Conservation (phyloP, 2,329 filamentous ascomycete species). For the Pseudocercospora eumusae region DNA sequence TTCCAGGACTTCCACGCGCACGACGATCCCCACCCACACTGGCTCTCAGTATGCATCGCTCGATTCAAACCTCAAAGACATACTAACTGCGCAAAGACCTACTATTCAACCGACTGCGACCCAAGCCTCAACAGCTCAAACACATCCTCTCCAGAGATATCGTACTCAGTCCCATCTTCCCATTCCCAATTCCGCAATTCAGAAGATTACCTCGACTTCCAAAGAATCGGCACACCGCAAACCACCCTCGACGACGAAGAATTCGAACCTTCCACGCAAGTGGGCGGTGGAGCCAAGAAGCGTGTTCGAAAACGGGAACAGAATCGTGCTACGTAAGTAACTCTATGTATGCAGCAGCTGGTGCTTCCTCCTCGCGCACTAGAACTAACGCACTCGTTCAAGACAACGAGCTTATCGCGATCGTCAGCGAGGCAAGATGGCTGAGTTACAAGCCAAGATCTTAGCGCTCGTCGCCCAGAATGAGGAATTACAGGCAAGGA, state of each 20-base stretch:
- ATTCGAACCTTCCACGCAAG: not conserved
- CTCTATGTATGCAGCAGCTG: too few relatives aligned
- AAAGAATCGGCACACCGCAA: slow-evolving; percentile 12
- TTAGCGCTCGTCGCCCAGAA: slow-evolving; percentile 13
- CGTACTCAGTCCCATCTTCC: not conserved
- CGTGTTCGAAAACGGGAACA: slow-evolving; percentile 6
- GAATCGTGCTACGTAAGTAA: slow-evolving; percentile 9
- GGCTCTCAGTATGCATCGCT: not conserved
- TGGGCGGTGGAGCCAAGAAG: not conserved
- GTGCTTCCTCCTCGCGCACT: too few relatives aligned
- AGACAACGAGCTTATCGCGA: slow-evolving; percentile 17
- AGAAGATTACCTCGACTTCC: slow-evolving; percentile 16
- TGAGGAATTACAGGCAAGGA: slow-evolving; percentile 15
- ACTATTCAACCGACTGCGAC: not conserved
- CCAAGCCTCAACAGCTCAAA: not conserved
- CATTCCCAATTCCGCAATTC: slow-evolving; percentile 1
- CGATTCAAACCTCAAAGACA: not conserved
- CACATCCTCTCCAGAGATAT: not conserved
- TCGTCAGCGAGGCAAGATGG: slow-evolving; percentile 19
- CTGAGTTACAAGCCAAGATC: slow-evolving; percentile 14
- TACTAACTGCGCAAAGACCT: not conserved
- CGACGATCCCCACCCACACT: not conserved
- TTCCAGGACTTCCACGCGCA: not conserved
- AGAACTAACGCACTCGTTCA: too few relatives aligned
- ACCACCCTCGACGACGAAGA: slow-evolving; percentile 1